phyloP scores from a whole-genome alignment of 495 filamentous ascomycete species.

The Sphaerosporella brunnea region DNA sequence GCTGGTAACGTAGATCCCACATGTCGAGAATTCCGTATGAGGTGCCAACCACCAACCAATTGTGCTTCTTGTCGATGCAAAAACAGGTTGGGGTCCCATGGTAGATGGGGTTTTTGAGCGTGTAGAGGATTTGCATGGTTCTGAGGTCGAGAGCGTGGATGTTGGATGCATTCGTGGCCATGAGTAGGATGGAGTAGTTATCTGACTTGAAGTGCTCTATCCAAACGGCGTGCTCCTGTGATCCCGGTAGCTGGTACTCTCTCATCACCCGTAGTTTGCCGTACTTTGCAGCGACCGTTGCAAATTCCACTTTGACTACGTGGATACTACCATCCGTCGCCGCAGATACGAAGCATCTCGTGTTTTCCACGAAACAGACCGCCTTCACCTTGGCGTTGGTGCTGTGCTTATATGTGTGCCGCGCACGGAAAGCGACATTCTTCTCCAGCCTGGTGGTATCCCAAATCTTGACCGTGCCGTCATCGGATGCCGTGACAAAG shows the following conservation, averaged over 20 bases:
- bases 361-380: slow-evolving; percentile 80
- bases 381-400: slow-evolving; percentile 48
- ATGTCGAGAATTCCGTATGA: slow-evolving; percentile 84
- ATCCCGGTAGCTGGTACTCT: slow-evolving; percentile 53
- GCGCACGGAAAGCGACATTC: slow-evolving; percentile 67
- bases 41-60: slow-evolving; percentile 83
- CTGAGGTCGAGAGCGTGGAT: slow-evolving; percentile 74
- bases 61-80: slow-evolving; percentile 62
- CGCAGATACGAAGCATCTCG: slow-evolving; percentile 77
- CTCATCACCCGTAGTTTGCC: slow-evolving; percentile 57
- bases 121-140: slow-evolving; percentile 66
- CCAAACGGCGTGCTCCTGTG: slow-evolving; percentile 69
- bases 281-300: slow-evolving; percentile 48
- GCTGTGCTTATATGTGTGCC: slow-evolving; percentile 70
- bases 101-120: slow-evolving; percentile 73
- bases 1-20: slow-evolving; percentile 88
- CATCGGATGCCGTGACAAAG: slow-evolving; percentile 85
- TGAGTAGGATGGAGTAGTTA: slow-evolving; percentile 54
- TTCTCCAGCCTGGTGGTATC: slow-evolving; percentile 76
- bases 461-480: slow-evolving; percentile 86
- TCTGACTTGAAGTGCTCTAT: slow-evolving; percentile 77
- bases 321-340: slow-evolving; percentile 82
- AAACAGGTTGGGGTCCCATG: slow-evolving; percentile 91
- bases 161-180: slow-evolving; percentile 73
- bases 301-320: slow-evolving; percentile 69